phyloP scores from a whole-genome alignment of 2,329 filamentous ascomycete genomes.

The Phaeosphaeriaceae sp. region DNA sequence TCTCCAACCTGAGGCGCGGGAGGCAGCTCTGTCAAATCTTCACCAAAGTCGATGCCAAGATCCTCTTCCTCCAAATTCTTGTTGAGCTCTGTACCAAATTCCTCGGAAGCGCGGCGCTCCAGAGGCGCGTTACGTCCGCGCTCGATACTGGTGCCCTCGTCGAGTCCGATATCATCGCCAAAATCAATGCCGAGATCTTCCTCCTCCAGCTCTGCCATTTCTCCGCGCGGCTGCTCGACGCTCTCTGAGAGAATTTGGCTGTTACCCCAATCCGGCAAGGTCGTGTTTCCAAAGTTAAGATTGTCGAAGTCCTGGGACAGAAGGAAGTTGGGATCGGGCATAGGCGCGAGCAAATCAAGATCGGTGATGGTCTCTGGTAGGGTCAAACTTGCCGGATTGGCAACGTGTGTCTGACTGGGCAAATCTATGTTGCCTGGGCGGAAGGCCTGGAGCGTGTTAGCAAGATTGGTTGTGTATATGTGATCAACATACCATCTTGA shows the following conservation, averaged over 20 bases:
- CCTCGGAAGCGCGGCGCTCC: constrained; percentile 50
- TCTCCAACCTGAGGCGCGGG: constrained; percentile 34
- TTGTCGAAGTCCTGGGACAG: constrained; percentile 69
- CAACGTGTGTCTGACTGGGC: constrained; percentile 75
- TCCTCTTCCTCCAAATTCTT: constrained; percentile 62
- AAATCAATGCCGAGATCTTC: constrained; percentile 70
- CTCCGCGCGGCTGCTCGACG: constrained; percentile 60
- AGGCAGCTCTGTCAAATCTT: constrained; percentile 34
- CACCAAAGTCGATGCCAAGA: constrained; percentile 53
- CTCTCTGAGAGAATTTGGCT: constrained; percentile 82
- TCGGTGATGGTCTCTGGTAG: constrained; percentile 93
- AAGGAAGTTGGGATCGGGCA: constrained; percentile 86
- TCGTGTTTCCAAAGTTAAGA: constrained; percentile 49
- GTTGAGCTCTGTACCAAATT: constrained; percentile 48
- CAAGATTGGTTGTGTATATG: neutral
- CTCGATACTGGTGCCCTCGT: constrained; percentile 73
- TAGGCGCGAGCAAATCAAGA: constrained; percentile 78
- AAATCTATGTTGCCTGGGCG: constrained; percentile 96
- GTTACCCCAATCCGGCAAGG: constrained; percentile 62
- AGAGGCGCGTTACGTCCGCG: constrained; percentile 84
- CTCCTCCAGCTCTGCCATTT: constrained; percentile 47
- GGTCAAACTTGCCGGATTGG: constrained; percentile 84
- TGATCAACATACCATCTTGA: constrained; percentile 79
- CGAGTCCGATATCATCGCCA: constrained; percentile 54
- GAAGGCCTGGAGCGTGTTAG: constrained; percentile 69